A percentile compares a stretch with the other conserved stretches of the same genome.
Conservation (phyloP, 1,139 yeast genomes). For the Kodamaea alishanica region DNA sequence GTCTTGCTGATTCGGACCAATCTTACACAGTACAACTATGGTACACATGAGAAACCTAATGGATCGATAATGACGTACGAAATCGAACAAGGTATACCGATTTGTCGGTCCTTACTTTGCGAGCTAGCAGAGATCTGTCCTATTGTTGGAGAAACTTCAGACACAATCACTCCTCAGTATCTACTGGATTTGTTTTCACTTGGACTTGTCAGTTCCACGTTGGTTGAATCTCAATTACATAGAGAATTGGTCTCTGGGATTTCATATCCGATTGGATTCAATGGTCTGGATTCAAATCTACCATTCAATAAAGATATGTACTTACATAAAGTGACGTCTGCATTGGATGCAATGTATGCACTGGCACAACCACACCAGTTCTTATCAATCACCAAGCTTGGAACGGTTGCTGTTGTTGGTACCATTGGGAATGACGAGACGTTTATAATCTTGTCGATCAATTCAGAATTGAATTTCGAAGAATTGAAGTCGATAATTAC, state of each 20-base stretch:
- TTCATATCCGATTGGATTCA: slow-evolving; percentile 44
- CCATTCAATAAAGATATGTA: slow-evolving; percentile 23
- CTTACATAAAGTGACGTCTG: slow-evolving; percentile 27
- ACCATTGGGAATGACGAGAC: slow-evolving; percentile 46
- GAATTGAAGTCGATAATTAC: slow-evolving; percentile 18
- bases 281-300: slow-evolving; percentile 22
- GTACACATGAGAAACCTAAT: slow-evolving; percentile 7
- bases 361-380: slow-evolving; percentile 40
- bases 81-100: slow-evolving; percentile 38
- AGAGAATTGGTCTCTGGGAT: slow-evolving; percentile 44
- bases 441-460: slow-evolving; percentile 32
- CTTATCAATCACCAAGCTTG: slow-evolving; percentile 41
- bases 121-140: slow-evolving; percentile 36
- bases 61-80: slow-evolving; percentile 30
- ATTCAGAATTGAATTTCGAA: slow-evolving; percentile 12
- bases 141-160: slow-evolving; percentile 39
- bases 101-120: slow-evolving; percentile 34
- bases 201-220: slow-evolving; percentile 34
- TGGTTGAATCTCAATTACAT: slow-evolving; percentile 44
- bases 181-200: slow-evolving; percentile 41
- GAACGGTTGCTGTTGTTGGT: slow-evolving; percentile 44
- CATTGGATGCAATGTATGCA: slow-evolving; percentile 41
- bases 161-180: slow-evolving; percentile 46
- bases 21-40: slow-evolving; percentile 22
- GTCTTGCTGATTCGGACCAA: slow-evolving; percentile 29